Base-by-base conservation (phyloP, 2,329 filamentous ascomycete genomes). In the Ustulina deusta region DNA sequence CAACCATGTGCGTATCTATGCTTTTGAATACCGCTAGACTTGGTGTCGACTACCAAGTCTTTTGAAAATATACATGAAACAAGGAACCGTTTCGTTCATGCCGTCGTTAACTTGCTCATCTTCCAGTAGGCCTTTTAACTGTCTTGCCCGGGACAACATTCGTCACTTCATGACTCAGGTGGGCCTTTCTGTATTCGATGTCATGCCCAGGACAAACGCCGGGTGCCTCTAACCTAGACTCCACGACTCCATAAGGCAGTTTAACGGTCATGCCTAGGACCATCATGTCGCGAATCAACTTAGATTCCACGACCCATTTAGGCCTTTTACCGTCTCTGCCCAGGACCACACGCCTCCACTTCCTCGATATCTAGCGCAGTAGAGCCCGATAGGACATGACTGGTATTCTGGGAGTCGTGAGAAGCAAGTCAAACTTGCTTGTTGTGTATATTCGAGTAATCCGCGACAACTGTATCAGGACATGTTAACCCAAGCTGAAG, bases 321-420 rank as follows among this genome's bases (percentile, higher is more conserved):
- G 75, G 79, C 78, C 78, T 80, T 81, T 81, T 81, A 74, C 68
- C 67, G 80, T 81, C 80, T 10, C 66, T 82, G 75, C 80, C 79
- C 77, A 82, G 81, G 81, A 80, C 79, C 61, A 78, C 6, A 25
- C 4, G 36, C 11, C 13, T 5, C 6, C 38, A 48, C 6, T 7
- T 48, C 22, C 17, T 10, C 48, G 22, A 44, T 32, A 7, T 29
- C 34, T n/a, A 46, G 44, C 11, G 42, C 40, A 20, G 13, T 15
- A 36, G n/a, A 29, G n/a, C 36, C 32, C 7, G 34, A 51, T 34
- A 20, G 36, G 15, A 15, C 5, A 40, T 29, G n/a, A 42, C 7
- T 17, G 20, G 38, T 25, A 11, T 6, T 46, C 15, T 1, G 5
- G 38, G 17, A 11, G 7, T 6, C 1, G 34, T 3, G 40, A 38